Evolutionary conservation across 805 yeast species (phyloP).

Genomic region (Candida maris): DNA sequence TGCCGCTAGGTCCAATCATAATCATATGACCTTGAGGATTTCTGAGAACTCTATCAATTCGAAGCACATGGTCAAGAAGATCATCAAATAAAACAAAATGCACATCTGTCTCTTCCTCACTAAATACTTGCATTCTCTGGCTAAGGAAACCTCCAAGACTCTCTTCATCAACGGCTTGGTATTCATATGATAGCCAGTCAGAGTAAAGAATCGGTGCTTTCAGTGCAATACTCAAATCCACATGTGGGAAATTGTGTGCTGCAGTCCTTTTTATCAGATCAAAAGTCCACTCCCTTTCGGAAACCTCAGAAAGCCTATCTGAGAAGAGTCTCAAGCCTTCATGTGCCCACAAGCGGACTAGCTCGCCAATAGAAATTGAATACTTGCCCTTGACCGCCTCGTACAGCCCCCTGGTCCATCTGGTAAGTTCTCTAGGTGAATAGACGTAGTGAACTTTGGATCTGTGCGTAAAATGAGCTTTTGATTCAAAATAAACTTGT

Average conservation of each 20-base stretch:
- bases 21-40: constrained; percentile 91
- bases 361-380: constrained; percentile 34
- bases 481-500: constrained; percentile 49
- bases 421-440: constrained; percentile 86
- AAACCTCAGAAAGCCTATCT: constrained; percentile 55
- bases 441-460: constrained; percentile 62
- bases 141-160: constrained; percentile 52
- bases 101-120: constrained; percentile 72
- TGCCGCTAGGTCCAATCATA: constrained; percentile 74
- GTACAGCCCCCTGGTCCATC: constrained; percentile 80
- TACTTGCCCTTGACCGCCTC: constrained; percentile 25
- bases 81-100: constrained; percentile 64
- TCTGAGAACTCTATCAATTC: constrained; percentile 76
- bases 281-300: constrained; percentile 51
- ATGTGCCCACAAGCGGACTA: constrained; percentile 71
- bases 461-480: constrained; percentile 34
- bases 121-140: constrained; percentile 64
- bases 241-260: constrained; percentile 41
- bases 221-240: constrained; percentile 35
- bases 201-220: constrained; percentile 61
- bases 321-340: constrained; percentile 76
- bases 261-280: constrained; percentile 34
- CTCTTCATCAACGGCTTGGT: constrained; percentile 48
- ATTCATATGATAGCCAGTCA: constrained; percentile 67
- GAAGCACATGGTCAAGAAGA: constrained; percentile 65